Conservation (phyloP, 2,329 filamentous ascomycete species). For the Sporothrix brunneoviolacea region DNA sequence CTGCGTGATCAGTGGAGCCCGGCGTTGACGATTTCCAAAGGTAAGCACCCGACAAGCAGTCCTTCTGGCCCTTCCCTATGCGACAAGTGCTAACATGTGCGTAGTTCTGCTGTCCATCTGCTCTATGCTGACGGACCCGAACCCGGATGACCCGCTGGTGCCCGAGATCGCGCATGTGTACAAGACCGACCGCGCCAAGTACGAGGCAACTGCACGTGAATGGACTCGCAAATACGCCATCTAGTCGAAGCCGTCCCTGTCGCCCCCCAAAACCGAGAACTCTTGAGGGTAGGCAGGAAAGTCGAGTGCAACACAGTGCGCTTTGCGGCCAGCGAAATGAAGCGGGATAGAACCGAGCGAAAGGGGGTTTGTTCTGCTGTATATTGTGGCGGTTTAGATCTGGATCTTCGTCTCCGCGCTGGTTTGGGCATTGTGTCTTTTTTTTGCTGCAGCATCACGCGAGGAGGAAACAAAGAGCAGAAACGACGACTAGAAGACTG, state of each 20-base stretch:
- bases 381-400: background rate
- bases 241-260: slow-evolving; percentile 36
- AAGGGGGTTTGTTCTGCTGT: background rate
- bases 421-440: background rate
- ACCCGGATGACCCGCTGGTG: slow-evolving; percentile 96
- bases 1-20: slow-evolving; percentile 99
- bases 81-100: background rate
- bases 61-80: background rate
- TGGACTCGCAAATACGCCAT: slow-evolving; percentile 99
- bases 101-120: slow-evolving; percentile 95
- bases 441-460: background rate
- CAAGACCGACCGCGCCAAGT: slow-evolving; percentile 95
- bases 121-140: slow-evolving; percentile 99
- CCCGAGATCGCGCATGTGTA: slow-evolving; percentile 99
- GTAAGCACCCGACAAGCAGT: slow-evolving; percentile 46
- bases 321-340: no score
- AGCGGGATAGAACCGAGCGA: slow-evolving; percentile 2
- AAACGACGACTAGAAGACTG: background rate
- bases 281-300: no score
- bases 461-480: background rate
- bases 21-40: slow-evolving; percentile 96
- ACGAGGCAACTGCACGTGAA: slow-evolving; percentile 93
- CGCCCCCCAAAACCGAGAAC: background rate
- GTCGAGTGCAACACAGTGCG: no score
- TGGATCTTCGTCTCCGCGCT: background rate